phyloP scores from a whole-genome alignment of 495 filamentous ascomycete species.

The Pseudomonodictys pantanalensis region DNA sequence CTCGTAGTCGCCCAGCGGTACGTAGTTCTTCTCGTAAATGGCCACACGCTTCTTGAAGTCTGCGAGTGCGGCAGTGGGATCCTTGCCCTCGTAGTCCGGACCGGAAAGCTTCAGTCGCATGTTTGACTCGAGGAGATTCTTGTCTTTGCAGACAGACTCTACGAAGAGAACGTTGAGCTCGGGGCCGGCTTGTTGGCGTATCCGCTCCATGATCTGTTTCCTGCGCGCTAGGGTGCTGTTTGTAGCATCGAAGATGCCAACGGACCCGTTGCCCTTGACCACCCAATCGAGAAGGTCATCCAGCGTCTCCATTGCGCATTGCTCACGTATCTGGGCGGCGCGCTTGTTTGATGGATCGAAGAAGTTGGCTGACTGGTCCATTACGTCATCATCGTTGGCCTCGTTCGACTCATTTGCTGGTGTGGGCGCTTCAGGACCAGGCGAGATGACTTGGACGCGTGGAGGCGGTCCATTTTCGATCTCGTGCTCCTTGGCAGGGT shows the following conservation, averaged over 20 bases:
- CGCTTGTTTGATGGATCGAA: conserved; percentile 87
- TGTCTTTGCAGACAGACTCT: conserved; percentile 86
- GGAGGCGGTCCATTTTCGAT: conserved; percentile 9
- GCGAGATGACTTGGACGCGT: conserved; percentile 26
- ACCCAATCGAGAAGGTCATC: conserved; percentile 90
- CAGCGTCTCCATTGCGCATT: conserved; percentile 85
- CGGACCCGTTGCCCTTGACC: conserved; percentile 73
- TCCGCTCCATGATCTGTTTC: conserved; percentile 75
- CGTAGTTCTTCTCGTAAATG: conserved; percentile 89
- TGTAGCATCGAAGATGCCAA: conserved; percentile 98
- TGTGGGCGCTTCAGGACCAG: conserved; percentile 20
- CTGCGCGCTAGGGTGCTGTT: conserved; percentile 89
- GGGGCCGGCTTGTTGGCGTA: conserved; percentile 78
- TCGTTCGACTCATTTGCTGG: conserved; percentile 12
- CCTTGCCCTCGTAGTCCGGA: conserved; percentile 91
- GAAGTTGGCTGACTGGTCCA: conserved; percentile 88
- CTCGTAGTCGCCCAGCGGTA: conserved; percentile 87
- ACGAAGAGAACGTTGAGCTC: conserved; percentile 88
- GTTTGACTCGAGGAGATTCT: conserved; percentile 82
- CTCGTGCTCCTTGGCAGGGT: neutral
- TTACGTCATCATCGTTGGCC: conserved; percentile 44
- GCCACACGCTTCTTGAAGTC: conserved; percentile 95
- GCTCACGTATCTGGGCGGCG: conserved; percentile 80
- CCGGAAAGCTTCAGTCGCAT: conserved; percentile 98
- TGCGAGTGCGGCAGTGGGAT: conserved; percentile 73